Conservation (phyloP, 2,329 filamentous ascomycete genomes). For the Fusarium keratoplasticum region DNA sequence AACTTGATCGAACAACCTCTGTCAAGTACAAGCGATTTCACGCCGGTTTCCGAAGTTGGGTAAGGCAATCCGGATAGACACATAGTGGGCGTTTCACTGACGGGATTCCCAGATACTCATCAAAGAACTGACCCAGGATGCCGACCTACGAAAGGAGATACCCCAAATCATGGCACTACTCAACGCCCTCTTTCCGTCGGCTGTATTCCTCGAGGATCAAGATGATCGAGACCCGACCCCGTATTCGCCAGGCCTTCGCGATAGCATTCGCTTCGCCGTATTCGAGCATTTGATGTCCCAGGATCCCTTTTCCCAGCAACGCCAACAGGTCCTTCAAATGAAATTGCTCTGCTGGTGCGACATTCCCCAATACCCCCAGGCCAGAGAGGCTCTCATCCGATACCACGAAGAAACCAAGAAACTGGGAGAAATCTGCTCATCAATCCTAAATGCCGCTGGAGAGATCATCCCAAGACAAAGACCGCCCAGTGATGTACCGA, state of each 20-base stretch:
- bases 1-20: constrained; percentile 46
- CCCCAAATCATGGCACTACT: constrained; percentile 49
- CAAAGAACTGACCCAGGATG: constrained; percentile 30
- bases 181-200: constrained; percentile 51
- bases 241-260: constrained; percentile 47
- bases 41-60: constrained; percentile 49
- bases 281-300: constrained; percentile 49
- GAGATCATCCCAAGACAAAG: not conserved
- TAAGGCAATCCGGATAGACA: constrained; percentile 33
- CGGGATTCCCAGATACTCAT: constrained; percentile 44
- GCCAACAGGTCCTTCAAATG: constrained; percentile 43
- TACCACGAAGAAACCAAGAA: constrained; percentile 52
- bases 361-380: constrained; percentile 45
- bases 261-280: constrained; percentile 51
- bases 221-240: constrained; percentile 45
- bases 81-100: not conserved
- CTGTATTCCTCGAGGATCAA: constrained; percentile 31
- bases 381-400: constrained; percentile 44
- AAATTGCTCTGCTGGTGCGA: constrained; percentile 50
- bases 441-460: constrained; percentile 37
- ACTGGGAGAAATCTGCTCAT: constrained; percentile 47
- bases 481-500: not conserved
- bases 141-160: constrained; percentile 15
- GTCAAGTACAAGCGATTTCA: constrained; percentile 47
- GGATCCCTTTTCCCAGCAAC: constrained; percentile 29